These are phyloP conservation scores for Apiospora marii DNA, from an alignment of 2,329 filamentous ascomycete species.

Conservation along the genomic window DNA sequence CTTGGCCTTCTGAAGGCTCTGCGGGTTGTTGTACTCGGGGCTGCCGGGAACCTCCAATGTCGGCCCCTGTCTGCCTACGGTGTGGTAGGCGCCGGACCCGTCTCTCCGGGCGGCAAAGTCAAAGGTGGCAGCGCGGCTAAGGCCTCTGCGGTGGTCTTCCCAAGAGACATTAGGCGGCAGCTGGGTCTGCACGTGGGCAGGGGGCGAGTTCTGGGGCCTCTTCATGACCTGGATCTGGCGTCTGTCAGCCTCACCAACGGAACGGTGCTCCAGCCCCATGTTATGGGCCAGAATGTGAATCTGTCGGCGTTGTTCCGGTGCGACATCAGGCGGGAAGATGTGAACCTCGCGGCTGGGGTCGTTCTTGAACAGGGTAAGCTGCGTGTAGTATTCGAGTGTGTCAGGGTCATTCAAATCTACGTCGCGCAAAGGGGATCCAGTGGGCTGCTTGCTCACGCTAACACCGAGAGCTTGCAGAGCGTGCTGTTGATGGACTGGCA, in stretches of 20 bases:
- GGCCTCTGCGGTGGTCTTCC: conserved; percentile 81
- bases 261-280: conserved; percentile 90
- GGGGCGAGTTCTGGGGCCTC: conserved; percentile 61
- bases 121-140: conserved; percentile 95
- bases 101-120: conserved; percentile 83
- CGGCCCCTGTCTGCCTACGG: conserved; percentile 81
- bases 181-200: conserved; percentile 62
- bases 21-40: conserved; percentile 70
- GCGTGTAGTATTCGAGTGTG: conserved; percentile 87
- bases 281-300: conserved; percentile 96
- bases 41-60: conserved; percentile 91
- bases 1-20: conserved; percentile 91
- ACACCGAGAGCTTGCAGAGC: conserved; percentile 82
- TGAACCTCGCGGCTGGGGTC: conserved; percentile 79
- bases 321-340: conserved; percentile 82
- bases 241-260: conserved; percentile 85
- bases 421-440: conserved; percentile 63
- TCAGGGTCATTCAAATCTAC: conserved; percentile 92
- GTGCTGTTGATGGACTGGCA: conserved; percentile 78
- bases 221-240: conserved; percentile 92
- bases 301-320: conserved; percentile 84
- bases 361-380: conserved; percentile 88
- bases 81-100: conserved; percentile 74
- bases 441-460: conserved; percentile 69
- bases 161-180: conserved; percentile 70